Conservation (phyloP, 352 stramenopile species). For the Phytopythium boreale region DNA sequence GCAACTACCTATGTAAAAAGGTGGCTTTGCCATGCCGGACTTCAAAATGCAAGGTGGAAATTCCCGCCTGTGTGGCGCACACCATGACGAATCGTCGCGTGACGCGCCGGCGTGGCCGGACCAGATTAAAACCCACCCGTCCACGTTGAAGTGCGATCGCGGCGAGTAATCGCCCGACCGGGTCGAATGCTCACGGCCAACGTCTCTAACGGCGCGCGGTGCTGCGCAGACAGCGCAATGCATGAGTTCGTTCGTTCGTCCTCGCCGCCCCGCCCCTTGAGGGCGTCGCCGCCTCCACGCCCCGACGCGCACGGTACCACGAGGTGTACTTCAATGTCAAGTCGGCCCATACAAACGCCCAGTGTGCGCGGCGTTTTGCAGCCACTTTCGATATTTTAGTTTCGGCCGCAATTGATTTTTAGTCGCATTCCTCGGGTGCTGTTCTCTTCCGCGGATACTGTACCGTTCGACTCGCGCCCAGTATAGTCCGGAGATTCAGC, state of each 20-base stretch:
- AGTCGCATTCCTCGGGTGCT: background rate
- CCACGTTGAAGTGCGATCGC: background rate
- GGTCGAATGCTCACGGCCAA: slow-evolving; percentile 6
- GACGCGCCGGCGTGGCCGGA: background rate
- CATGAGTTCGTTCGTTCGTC: background rate
- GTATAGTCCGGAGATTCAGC: slow-evolving; percentile 1
- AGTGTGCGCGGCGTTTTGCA: background rate
- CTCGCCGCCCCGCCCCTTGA: background rate
- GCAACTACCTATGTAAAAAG: too few relatives aligned
- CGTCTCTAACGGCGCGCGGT: too few relatives aligned
- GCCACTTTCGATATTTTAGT: background rate
- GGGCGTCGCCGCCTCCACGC: too few relatives aligned
- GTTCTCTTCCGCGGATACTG: background rate
- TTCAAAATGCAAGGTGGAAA: too few relatives aligned
- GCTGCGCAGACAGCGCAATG: too few relatives aligned
- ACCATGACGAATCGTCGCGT: background rate
- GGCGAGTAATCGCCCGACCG: background rate
- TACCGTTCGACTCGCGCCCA: background rate
- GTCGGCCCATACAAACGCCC: background rate
- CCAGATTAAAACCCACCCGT: background rate
- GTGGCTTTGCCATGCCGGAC: too few relatives aligned
- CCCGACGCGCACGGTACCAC: too few relatives aligned
- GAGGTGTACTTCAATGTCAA: background rate
- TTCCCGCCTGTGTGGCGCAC: background rate
- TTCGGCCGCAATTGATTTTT: background rate